Base-by-base conservation (phyloP, 2,329 filamentous ascomycete genomes). In the Rhynchosporium graminicola region DNA sequence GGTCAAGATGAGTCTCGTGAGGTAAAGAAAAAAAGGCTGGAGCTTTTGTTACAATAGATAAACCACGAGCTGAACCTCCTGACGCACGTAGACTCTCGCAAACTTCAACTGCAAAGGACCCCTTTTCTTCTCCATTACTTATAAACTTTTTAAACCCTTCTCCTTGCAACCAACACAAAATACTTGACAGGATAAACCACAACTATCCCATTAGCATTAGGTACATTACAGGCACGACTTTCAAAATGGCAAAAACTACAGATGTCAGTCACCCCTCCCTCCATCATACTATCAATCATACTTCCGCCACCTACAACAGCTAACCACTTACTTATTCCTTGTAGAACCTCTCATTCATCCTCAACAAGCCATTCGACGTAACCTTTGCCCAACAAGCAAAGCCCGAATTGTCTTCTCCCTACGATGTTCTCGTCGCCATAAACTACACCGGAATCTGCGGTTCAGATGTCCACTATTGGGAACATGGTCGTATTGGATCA, bases 401-500 rank as follows among this genome's bases (percentile, higher is more conserved):
- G 78, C 71, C 78, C 73, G 73, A 77, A 73, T 55, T 85, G 75
- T 61, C 71, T 46, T 67, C 70, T 54, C 72, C 74, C n/a, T 70
- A 72, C 65, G 86, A 90, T 73, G 81, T 90, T 59, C 83, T 90
- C 76, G 76, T 90, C 65, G 80, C 82, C 65, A 80, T 90, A 66
- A 83, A 82, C 65, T 81, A 83, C 67, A 90, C 87, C 4, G 87
- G 87, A 33, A 85, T 91, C 72, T 90, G 87, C 75, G 87, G 87
- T 72, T 87, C 84, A 57, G 87, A 91, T 74, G 81, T 78, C 12
- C 88, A 91, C 76, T 90, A 90, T 80, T 90, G 88, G 79, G 78
- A 79, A 52, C 84, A 89, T 73, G 87, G 86, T 70, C 81, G 83
- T 64, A 90, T 90, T 75, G 88, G 87, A 71, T 81, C 85, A 75